These are phyloP conservation scores for Clavulina sp. DNA, from an alignment of 768 basidiomycete species.

Conservation along the genomic window DNA sequence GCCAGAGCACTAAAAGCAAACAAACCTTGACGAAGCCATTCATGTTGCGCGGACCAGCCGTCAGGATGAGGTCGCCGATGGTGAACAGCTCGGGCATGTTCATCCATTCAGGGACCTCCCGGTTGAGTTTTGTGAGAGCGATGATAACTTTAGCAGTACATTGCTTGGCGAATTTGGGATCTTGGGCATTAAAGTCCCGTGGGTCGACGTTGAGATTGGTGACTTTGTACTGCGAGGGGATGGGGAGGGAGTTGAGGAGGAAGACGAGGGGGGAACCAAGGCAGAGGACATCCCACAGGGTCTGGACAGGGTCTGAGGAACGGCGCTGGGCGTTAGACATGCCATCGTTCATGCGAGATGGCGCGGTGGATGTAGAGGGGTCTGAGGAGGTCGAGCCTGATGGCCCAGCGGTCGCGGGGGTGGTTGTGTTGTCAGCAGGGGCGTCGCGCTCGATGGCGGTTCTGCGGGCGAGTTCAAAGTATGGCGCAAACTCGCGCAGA, in stretches of 20 bases:
- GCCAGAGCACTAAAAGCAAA: neutral
- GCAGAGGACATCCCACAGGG: slow-evolving; percentile 88
- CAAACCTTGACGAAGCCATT: slow-evolving; percentile 88
- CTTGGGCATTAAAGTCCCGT: slow-evolving; percentile 36
- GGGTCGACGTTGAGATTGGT: slow-evolving; percentile 42
- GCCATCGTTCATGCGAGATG: neutral
- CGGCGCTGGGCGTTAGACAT: slow-evolving; percentile 25
- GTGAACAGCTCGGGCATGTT: slow-evolving; percentile 64
- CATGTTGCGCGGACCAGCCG: slow-evolving; percentile 52
- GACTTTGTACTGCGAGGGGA: slow-evolving; percentile 20
- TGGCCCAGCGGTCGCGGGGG: slow-evolving; percentile 10
- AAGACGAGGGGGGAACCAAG: slow-evolving; percentile 88
- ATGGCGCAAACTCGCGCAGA: slow-evolving; percentile 47
- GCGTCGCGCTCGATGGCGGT: neutral
- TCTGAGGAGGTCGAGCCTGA: slow-evolving; percentile 35
- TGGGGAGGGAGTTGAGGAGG: slow-evolving; percentile 74
- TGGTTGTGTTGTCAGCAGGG: neutral
- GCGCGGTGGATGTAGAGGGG: too few species aligned
- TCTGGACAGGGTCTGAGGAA: slow-evolving; percentile 82
- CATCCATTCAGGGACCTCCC: slow-evolving; percentile 19
- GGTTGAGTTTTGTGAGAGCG: slow-evolving; percentile 50
- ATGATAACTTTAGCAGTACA: slow-evolving; percentile 86
- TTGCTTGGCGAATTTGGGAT: slow-evolving; percentile 66
- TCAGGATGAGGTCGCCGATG: slow-evolving; percentile 61
- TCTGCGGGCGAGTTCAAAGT: slow-evolving; percentile 6